Evolutionary conservation across 352 stramenopile species (phyloP).

Genomic region (Phytophthora pisi): DNA sequence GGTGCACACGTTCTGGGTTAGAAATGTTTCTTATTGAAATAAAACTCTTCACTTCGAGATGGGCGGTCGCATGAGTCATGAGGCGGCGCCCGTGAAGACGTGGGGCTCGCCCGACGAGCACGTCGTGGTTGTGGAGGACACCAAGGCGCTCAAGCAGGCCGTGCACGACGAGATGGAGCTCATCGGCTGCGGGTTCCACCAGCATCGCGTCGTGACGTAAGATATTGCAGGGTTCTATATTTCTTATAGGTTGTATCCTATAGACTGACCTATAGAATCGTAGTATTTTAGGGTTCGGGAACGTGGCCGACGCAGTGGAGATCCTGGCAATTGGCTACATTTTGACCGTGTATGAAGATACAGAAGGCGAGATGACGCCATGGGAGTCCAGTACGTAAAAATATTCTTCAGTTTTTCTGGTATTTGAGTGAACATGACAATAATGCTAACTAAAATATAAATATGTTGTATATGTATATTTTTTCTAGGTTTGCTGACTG

Average conservation of each 20-base stretch:
- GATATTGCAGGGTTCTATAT: slow-evolving; percentile 19
- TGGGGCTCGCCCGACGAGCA: slow-evolving; percentile 33
- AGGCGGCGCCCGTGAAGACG: slow-evolving; percentile 24
- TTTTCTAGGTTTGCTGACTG: slow-evolving; percentile 76
- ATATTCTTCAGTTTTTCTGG: slow-evolving; percentile 9
- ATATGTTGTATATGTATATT: slow-evolving; percentile 13
- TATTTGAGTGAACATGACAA: background rate
- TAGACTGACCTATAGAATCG: slow-evolving; percentile 20
- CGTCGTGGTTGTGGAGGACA: slow-evolving; percentile 54
- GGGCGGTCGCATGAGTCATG: slow-evolving; percentile 18
- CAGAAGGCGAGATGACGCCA: slow-evolving; percentile 63
- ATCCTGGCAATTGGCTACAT: slow-evolving; percentile 92
- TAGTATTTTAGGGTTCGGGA: slow-evolving; percentile 82
- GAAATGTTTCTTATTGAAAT: background rate
- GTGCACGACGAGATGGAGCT: slow-evolving; percentile 80
- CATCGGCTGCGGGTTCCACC: slow-evolving; percentile 76
- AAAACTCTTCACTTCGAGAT: slow-evolving; percentile 10
- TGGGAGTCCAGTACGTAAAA: slow-evolving; percentile 72
- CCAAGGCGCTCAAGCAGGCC: slow-evolving; percentile 65
- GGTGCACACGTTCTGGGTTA: background rate
- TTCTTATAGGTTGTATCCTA: slow-evolving; percentile 25
- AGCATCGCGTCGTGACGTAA: slow-evolving; percentile 71
- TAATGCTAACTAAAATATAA: background rate
- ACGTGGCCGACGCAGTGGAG: slow-evolving; percentile 90
- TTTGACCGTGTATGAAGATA: slow-evolving; percentile 74